phyloP scores from a whole-genome alignment of 2,329 filamentous ascomycete genomes.

The Paraconiothyrium sp. region DNA sequence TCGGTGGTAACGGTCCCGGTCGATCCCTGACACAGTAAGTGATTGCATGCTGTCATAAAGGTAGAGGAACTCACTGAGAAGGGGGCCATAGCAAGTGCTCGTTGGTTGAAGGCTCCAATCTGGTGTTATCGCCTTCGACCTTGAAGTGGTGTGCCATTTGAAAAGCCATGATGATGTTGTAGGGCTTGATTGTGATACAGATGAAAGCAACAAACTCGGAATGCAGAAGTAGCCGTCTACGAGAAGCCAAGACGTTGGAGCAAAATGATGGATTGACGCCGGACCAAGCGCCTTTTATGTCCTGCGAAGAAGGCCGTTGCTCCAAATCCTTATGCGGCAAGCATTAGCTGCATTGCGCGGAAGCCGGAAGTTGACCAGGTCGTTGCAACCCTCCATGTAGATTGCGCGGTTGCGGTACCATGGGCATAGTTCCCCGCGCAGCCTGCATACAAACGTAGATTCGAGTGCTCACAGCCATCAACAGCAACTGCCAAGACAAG shows the following conservation, averaged over 20 bases:
- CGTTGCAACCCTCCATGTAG: slow-evolving; percentile 18
- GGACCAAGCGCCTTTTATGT: slow-evolving; percentile 19
- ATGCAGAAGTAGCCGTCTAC: neutral
- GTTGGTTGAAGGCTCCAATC: slow-evolving; percentile 12
- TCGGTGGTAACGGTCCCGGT: neutral
- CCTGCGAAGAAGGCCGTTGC: slow-evolving; percentile 14
- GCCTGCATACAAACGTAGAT: slow-evolving; percentile 12
- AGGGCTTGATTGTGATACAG: neutral
- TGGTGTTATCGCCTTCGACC: neutral
- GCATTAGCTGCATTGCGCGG: slow-evolving; percentile 17
- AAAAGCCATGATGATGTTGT: neutral
- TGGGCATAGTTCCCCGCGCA: slow-evolving; percentile 7
- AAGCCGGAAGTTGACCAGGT: slow-evolving; percentile 16
- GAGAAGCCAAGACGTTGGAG: slow-evolving; percentile 1
- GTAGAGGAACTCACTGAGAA: neutral
- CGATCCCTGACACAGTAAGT: neutral
- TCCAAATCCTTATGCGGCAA: slow-evolving; percentile 11
- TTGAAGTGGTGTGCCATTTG: neutral
- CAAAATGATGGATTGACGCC: slow-evolving; percentile 5
- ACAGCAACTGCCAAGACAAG: neutral
- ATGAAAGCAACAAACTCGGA: neutral
- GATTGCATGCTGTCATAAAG: neutral
- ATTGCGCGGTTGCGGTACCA: slow-evolving; percentile 11
- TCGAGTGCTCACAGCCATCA: slow-evolving; percentile 10
- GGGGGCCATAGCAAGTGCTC: neutral